phyloP scores from a whole-genome alignment of 495 filamentous ascomycete species.

The Sabuloglossum arenarium region DNA sequence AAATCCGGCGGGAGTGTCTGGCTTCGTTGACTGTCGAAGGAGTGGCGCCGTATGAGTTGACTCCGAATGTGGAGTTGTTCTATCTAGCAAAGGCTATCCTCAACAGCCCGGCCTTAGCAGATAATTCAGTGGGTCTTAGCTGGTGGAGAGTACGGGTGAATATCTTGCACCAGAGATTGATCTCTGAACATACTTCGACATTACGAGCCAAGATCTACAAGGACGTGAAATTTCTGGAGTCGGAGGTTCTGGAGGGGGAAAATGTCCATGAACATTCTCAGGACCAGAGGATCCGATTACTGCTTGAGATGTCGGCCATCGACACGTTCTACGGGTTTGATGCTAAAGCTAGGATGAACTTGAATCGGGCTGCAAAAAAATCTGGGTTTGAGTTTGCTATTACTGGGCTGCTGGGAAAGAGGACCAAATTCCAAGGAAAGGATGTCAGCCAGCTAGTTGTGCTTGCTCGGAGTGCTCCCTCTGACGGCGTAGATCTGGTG shows the following conservation, averaged over 20 bases:
- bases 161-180: conserved; percentile 72
- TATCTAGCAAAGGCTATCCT: conserved; percentile 52
- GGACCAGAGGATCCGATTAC: conserved; percentile 35
- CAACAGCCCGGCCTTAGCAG: conserved; percentile 23
- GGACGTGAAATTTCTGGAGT: conserved; percentile 24
- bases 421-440: conserved; percentile 80
- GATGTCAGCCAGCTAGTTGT: conserved; percentile 85
- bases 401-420: conserved; percentile 70
- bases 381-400: conserved; percentile 63
- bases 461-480: conserved; percentile 45
- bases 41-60: conserved; percentile 65
- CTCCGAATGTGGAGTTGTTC: conserved; percentile 64
- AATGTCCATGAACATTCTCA: conserved; percentile 14
- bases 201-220: conserved; percentile 36
- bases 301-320: conserved; percentile 65
- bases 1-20: conserved; percentile 31
- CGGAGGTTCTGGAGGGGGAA: conserved; percentile 18
- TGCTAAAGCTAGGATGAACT: conserved; percentile 45
- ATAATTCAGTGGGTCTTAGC: conserved; percentile 16
- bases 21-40: conserved; percentile 58
- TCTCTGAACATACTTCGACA: conserved; percentile 53
- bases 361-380: conserved; percentile 38
- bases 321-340: conserved; percentile 76
- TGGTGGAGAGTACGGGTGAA: conserved; percentile 44
- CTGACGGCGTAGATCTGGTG: background rate